Evolutionary conservation across 73 alveolate genomes (phyloP), one percentile per base, ranked within the genome.

Genomic region (Tetrahymena malaccensis): DNA sequence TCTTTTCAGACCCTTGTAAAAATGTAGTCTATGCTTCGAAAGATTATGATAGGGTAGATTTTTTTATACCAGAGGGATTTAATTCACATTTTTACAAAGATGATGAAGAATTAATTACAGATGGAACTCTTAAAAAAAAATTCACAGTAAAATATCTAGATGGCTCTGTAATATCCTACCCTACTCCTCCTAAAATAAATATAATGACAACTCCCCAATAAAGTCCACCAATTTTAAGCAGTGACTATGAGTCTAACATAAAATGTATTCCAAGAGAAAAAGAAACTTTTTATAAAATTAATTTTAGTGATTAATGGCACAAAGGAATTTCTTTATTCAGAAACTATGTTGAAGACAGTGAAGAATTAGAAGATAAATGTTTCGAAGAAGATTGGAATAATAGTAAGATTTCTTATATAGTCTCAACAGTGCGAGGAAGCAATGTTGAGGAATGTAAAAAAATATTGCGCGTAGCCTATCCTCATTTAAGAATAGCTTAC

Each of bases 321-420:
- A 85, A 44, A 55, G 97, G 94, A 25, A 97, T 94, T 33, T 97
- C 99, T 6, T 96, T 98, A 12, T 98, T 98, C 93, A 94, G 97
- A 85, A 97, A 96, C 43, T 97, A 97, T 93, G 57, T 94, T 94
- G 97, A 96, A 15, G 99, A 98, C 83, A 96, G 94, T 33, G 96
- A 95, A 11, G 98, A 95, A n/a, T 38, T 97, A 40, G 95, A 97
- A 21, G 95, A 98, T 27, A 96, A 96, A 85, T 98, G 99, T 96
- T 98, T 98, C 94, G 89, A 70, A 70, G 89, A 70, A n/a, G 89
- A 70, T 11, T 70, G 89, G 89, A 70, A 70, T 70, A 70, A 70
- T 25, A 70, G 40, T 27, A 70, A 70, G 31, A 70, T 70, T 25
- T 31, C 89, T 3, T 70, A 70, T 11, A 70, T 70, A 22, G 11